These are phyloP conservation scores for Leonotis leonurus DNA, from an alignment of 257 asterid genomes.

Conservation along the genomic window DNA sequence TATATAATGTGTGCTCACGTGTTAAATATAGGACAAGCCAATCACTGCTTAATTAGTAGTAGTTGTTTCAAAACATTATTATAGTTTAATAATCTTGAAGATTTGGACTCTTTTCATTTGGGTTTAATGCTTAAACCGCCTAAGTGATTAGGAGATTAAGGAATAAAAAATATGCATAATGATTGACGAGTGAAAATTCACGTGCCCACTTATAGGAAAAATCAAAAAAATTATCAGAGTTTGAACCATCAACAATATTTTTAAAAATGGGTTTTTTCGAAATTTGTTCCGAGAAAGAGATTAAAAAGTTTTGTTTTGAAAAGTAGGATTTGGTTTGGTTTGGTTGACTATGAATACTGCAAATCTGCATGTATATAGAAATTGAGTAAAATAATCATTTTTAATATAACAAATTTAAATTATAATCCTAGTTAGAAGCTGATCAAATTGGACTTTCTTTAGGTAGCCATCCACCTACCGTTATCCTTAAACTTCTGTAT, in stretches of 20 bases:
- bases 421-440: no score
- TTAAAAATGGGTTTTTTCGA: constrained; percentile 22
- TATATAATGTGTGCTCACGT: constrained; percentile 12
- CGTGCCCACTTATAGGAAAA: constrained; percentile 34
- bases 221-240: constrained; percentile 32
- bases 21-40: constrained; percentile 24
- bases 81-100: neutral
- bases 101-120: neutral
- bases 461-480: no score
- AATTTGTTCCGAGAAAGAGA: constrained; percentile 22
- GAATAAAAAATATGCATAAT: constrained; percentile 9
- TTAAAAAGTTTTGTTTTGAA: neutral
- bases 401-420: no score
- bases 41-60: constrained; percentile 1
- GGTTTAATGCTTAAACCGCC: neutral
- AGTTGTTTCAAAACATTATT: neutral
- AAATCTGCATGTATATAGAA: neutral
- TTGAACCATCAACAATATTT: constrained; percentile 26
- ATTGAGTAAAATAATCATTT: neutral
- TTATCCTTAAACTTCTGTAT: no score
- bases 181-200: constrained; percentile 19
- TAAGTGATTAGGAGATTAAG: neutral
- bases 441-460: no score
- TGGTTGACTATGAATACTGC: constrained; percentile 6
- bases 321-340: constrained; percentile 15